phyloP scores from a whole-genome alignment of 1,284 basidiomycete genomes.

The Cutaneotrichosporon arboriforme region DNA sequence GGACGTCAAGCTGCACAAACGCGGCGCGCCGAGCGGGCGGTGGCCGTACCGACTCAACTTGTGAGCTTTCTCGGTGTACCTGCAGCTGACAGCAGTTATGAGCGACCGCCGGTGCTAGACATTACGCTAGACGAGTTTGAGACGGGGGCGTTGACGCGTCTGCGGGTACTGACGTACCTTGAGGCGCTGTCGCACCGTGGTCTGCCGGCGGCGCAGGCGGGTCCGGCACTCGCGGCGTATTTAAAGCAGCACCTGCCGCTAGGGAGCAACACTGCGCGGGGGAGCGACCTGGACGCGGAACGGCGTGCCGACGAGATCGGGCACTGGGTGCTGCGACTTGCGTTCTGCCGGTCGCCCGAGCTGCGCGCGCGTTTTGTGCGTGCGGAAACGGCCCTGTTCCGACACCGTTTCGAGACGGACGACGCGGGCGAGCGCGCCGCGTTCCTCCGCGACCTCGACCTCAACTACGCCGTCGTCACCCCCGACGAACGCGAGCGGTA shows the following conservation, averaged over 20 bases:
- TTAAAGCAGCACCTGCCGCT: constrained; percentile 53
- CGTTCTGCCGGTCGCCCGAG: constrained; percentile 88
- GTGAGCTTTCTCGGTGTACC: constrained; percentile 50
- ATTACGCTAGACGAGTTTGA: constrained; percentile 97
- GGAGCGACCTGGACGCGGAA: constrained; percentile 57
- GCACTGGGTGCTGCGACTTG: constrained; percentile 90
- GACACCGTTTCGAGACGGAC: constrained; percentile 72
- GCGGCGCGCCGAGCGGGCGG: constrained; percentile 16
- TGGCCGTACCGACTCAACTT: constrained; percentile 76
- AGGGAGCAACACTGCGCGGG: constrained; percentile 56
- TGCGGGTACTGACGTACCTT: constrained; percentile 84
- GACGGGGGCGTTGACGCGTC: constrained; percentile 77
- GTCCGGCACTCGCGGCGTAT: constrained; percentile 30
- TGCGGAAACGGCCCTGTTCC: constrained; percentile 81
- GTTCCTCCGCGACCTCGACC: constrained; percentile 70
- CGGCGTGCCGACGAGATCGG: constrained; percentile 82
- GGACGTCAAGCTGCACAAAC: constrained; percentile 41
- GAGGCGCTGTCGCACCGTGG: constrained; percentile 61
- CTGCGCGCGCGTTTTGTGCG: constrained; percentile 82
- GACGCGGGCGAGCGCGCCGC: constrained; percentile 58
- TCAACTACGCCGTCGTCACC: constrained; percentile 68
- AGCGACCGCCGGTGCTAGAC: constrained; percentile 77
- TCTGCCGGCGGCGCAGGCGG: constrained; percentile 40
- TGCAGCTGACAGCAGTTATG: constrained; percentile 58
- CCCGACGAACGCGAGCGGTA: constrained; percentile 17